Conservation (phyloP, 2,329 filamentous ascomycete genomes). For the Ilyonectria mors-panacis region DNA sequence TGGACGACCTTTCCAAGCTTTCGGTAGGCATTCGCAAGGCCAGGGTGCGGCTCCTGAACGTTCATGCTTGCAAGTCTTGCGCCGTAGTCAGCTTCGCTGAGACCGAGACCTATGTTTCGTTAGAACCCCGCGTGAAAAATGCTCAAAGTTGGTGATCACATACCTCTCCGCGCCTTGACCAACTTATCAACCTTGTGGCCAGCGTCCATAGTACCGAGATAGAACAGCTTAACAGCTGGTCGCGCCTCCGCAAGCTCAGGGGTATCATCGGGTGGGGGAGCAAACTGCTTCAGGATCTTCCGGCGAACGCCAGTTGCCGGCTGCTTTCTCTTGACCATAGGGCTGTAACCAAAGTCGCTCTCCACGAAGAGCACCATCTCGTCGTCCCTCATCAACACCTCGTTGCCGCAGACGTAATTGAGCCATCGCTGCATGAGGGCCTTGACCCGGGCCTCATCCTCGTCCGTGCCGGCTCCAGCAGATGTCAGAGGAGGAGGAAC, state of each 20-base stretch:
- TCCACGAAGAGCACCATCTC: conserved; percentile 99
- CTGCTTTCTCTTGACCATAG: conserved; percentile 95
- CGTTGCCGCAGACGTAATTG: conserved; percentile 92
- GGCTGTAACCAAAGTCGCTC: conserved; percentile 98
- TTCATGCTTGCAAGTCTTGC: conserved; percentile 90
- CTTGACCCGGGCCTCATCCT: conserved; percentile 93
- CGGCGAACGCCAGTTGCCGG: conserved; percentile 95
- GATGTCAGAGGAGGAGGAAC: conserved; percentile 96
- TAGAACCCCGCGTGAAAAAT: conserved; percentile 30
- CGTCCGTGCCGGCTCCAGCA: conserved; percentile 94
- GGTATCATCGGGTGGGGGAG: conserved; percentile 96
- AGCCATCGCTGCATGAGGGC: conserved; percentile 93
- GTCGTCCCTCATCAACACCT: conserved; percentile 93
- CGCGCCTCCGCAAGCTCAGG: conserved; percentile 92
- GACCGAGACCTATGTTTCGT: conserved; percentile 79
- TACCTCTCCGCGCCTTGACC: conserved; percentile 93
- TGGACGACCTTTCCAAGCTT: conserved; percentile 96
- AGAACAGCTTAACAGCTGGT: conserved; percentile 94
- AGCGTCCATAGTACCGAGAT: conserved; percentile 95
- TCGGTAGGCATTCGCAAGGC: conserved; percentile 90
- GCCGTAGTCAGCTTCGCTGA: conserved; percentile 93
- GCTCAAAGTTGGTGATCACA: conserved; percentile 17
- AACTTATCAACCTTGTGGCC: conserved; percentile 96
- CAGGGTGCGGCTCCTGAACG: conserved; percentile 90
- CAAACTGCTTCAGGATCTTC: conserved; percentile 98